A percentile compares a stretch with the other conserved stretches of the same genome.
Conservation (phyloP, 225 moss, liverwort and hornwort genomes). For the Polytrichum formosum region DNA sequence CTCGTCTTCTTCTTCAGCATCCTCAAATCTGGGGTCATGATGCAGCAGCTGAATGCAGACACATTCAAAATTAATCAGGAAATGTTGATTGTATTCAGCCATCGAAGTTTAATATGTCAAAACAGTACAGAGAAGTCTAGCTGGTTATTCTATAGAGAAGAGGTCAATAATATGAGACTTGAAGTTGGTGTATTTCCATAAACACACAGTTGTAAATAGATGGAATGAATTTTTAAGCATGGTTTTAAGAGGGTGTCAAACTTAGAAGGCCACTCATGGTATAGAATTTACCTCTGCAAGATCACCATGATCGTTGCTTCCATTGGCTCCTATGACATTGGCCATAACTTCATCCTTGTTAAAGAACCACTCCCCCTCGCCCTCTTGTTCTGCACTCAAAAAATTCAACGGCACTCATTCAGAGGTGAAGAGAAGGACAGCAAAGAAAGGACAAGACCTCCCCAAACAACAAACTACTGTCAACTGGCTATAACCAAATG, state of each 20-base stretch:
- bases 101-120: no score
- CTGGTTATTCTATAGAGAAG: no score
- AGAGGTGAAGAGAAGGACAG: background rate
- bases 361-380: constrained; percentile 95
- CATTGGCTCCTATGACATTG: constrained; percentile 59
- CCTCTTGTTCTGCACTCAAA: constrained; percentile 82
- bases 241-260: no score
- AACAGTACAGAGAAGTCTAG: no score
- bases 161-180: no score
- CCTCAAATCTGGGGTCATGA: constrained; percentile 63
- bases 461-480: no score
- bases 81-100: no score
- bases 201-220: no score
- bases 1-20: constrained; percentile 61
- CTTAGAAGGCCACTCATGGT: background rate
- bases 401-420: background rate
- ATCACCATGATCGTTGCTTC: constrained; percentile 32
- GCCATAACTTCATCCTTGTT: constrained; percentile 85
- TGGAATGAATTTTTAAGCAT: no score
- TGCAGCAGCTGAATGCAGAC: constrained; percentile 41
- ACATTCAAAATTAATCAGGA: background rate
- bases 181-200: no score
- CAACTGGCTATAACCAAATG: no score
- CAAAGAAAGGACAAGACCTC: no score
- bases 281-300: constrained; percentile 42